Evolutionary conservation across 176 grass and related monocot genomes (phyloP).

Genomic region (Aegilops speltoides): DNA sequence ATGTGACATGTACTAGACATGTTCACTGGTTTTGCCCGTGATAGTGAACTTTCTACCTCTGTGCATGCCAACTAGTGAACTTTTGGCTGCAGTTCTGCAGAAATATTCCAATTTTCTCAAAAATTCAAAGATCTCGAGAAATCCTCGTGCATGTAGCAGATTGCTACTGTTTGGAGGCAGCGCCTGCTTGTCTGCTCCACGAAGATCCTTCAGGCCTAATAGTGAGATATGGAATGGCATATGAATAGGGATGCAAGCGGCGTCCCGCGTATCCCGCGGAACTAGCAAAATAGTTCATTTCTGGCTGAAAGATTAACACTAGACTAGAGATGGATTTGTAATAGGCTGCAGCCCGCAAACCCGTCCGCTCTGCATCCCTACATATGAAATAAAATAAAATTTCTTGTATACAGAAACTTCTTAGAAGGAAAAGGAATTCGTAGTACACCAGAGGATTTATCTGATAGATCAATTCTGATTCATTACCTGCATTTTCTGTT

Average conservation of each 20-base stretch:
- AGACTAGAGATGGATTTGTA: too few species aligned
- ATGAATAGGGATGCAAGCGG: background rate
- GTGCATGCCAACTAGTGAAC: background rate
- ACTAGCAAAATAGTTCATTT: too few species aligned
- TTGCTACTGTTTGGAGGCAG: slow-evolving; percentile 71
- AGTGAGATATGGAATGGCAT: slow-evolving; percentile 66
- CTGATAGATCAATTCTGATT: slow-evolving; percentile 80
- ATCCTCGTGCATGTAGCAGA: slow-evolving; percentile 65
- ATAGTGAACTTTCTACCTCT: background rate
- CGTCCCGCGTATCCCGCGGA: too few species aligned
- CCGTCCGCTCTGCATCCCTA: too few species aligned
- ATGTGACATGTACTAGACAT: background rate
- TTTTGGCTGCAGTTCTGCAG: slow-evolving; percentile 42
- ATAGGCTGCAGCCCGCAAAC: too few species aligned
- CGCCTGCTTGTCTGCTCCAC: slow-evolving; percentile 63
- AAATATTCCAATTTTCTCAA: slow-evolving; percentile 66
- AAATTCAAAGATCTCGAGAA: slow-evolving; percentile 86
- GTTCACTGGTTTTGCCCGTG: background rate
- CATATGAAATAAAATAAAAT: slow-evolving; percentile 19
- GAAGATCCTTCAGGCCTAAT: slow-evolving; percentile 76
- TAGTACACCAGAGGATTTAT: slow-evolving; percentile 66
- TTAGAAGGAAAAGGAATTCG: background rate
- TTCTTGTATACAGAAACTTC: slow-evolving; percentile 1
- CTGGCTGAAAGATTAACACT: too few species aligned
- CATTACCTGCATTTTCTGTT: slow-evolving; percentile 39